Conservation (phyloP, 2,329 filamentous ascomycete species). For the Fusarium sp. region DNA sequence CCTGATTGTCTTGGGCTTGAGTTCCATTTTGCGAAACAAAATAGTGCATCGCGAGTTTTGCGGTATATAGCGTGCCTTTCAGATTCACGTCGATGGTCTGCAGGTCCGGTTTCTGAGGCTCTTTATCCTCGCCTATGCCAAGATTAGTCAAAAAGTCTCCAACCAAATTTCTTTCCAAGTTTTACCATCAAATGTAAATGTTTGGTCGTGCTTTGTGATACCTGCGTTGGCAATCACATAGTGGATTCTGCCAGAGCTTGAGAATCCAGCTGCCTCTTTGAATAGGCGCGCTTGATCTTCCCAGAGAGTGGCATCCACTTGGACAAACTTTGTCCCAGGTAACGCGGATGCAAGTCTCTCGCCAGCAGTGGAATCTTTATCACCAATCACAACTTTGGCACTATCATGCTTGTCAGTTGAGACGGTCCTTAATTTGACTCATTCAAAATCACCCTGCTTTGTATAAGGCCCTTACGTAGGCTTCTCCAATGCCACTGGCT, state of each 20-base stretch:
- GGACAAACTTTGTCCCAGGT: neutral
- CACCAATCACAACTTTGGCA: neutral
- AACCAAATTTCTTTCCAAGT: fast-evolving
- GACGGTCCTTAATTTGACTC: too few relatives aligned
- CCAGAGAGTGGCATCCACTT: neutral
- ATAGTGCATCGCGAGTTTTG: slow-evolving; percentile 17
- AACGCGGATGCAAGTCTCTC: neutral
- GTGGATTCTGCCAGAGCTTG: neutral
- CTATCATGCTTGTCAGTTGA: neutral
- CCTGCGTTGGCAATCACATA: slow-evolving; percentile 19
- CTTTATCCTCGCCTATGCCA: neutral
- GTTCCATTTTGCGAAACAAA: neutral
- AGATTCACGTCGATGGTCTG: neutral
- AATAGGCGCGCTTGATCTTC: slow-evolving; percentile 2
- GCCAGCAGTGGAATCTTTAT: neutral
- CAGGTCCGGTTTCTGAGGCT: slow-evolving; percentile 3
- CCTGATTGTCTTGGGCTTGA: fast-evolving
- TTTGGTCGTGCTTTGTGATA: slow-evolving; percentile 3
- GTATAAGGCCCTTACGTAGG: slow-evolving; percentile 1
- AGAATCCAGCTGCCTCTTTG: neutral
- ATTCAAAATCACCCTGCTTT: neutral
- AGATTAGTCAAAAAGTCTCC: too few relatives aligned
- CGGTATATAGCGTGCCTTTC: neutral
- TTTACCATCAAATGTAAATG: slow-evolving; percentile 4
- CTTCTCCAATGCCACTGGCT: slow-evolving; percentile 8